Conservation (phyloP, 305 asterid species). For the Coffea humblotiana region DNA sequence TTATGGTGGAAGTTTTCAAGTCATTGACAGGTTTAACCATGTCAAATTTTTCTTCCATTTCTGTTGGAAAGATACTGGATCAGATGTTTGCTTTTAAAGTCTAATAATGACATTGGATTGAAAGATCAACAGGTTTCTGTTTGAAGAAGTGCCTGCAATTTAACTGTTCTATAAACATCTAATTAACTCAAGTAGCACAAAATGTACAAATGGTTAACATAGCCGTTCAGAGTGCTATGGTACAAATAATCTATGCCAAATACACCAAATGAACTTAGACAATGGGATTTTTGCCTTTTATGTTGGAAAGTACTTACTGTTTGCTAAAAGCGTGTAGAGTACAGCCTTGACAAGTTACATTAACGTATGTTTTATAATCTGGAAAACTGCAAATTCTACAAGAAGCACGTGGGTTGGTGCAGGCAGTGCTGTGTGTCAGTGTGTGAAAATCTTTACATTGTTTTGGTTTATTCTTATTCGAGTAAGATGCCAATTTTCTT, state of each 20-base stretch:
- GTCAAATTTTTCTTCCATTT: not conserved
- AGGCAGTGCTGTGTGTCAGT: not conserved
- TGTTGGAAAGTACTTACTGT: not conserved
- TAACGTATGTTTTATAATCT: not conserved
- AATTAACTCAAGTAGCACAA: not conserved
- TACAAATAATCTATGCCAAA: not conserved
- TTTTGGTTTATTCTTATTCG: not conserved
- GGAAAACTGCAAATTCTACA: not conserved
- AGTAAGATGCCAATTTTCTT: not conserved
- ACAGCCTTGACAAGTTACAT: not conserved
- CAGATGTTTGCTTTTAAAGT: constrained; percentile 6
- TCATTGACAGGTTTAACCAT: constrained; percentile 58
- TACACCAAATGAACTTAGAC: not conserved
- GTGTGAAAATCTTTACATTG: not conserved
- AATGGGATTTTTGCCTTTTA: not conserved
- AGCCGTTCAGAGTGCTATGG: not conserved
- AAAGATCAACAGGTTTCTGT: not conserved
- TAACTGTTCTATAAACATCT: not conserved
- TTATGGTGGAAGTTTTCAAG: constrained; percentile 60
- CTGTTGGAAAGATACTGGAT: not conserved
- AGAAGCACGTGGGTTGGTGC: not conserved
- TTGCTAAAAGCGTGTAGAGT: not conserved
- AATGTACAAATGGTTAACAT: not conserved
- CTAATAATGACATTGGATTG: not conserved
- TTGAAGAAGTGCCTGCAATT: not conserved